phyloP scores from a whole-genome alignment of 208 protist genomes.

The Acanthamoeba castellanii region DNA sequence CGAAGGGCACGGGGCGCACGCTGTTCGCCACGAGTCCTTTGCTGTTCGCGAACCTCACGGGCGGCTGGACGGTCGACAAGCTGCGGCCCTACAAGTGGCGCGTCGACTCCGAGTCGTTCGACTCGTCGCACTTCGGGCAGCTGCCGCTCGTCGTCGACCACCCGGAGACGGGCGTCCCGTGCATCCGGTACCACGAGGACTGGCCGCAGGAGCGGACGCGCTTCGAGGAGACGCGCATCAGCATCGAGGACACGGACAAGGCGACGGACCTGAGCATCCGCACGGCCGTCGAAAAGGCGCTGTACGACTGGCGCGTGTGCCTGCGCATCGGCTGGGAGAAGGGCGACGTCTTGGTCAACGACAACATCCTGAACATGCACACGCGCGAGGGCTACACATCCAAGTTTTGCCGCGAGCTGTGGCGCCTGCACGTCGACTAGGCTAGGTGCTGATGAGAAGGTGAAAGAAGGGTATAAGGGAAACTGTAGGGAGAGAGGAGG shows the following conservation, averaged over 20 bases:
- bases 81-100: not conserved
- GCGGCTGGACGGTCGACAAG: not conserved
- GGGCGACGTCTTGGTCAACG: conserved; percentile 19
- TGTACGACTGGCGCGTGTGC: conserved; percentile 40
- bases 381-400: not conserved
- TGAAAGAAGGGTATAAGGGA: too few relatives aligned
- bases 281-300: not conserved
- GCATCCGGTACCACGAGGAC: conserved; percentile 22
- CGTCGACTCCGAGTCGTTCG: not conserved
- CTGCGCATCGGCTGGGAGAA: not conserved
- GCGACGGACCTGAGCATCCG: not conserved
- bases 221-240: conserved; percentile 8
- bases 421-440: conserved; percentile 34
- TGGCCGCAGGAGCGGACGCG: conserved; percentile 24
- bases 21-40: not conserved
- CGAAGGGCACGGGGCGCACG: not conserved
- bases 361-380: conserved; percentile 2
- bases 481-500: too few relatives aligned
- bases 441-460: too few relatives aligned
- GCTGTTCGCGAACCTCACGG: not conserved
- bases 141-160: not conserved
- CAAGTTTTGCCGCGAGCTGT: conserved; percentile 6
- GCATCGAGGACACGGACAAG: not conserved
- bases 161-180: not conserved
- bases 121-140: not conserved